Evolutionary conservation across 306 rosid species (phyloP).

Genomic region (Quercus ilex): DNA sequence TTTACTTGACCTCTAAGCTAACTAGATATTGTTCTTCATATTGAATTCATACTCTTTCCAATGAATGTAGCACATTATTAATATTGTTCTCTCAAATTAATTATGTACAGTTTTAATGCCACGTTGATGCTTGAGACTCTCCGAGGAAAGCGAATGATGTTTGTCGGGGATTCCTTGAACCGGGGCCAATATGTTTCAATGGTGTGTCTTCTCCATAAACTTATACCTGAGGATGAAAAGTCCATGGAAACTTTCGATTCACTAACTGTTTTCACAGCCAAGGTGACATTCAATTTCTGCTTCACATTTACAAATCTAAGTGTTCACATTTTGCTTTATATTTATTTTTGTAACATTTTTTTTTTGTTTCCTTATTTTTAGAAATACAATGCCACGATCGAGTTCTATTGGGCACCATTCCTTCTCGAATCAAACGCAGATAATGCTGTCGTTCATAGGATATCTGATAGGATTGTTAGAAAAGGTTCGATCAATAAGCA

Average conservation of each 20-base stretch:
- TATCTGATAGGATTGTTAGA: constrained; percentile 75
- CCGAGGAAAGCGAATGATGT: constrained; percentile 94
- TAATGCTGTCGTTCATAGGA: constrained; percentile 68
- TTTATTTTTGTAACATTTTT: background rate
- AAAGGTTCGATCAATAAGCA: constrained; percentile 91
- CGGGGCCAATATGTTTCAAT: constrained; percentile 87
- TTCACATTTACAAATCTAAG: background rate
- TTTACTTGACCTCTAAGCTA: too few species aligned
- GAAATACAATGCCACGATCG: constrained; percentile 92
- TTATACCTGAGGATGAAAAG: constrained; percentile 67
- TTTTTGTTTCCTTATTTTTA: constrained; percentile 3
- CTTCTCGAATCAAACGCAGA: constrained; percentile 87
- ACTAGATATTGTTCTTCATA: too few species aligned
- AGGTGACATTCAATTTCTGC: constrained; percentile 37
- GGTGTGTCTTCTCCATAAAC: constrained; percentile 78
- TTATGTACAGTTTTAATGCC: constrained; percentile 64
- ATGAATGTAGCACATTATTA: too few species aligned
- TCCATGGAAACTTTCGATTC: constrained; percentile 93
- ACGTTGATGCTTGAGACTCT: constrained; percentile 79
- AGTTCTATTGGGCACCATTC: constrained; percentile 99
- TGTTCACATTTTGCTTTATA: background rate
- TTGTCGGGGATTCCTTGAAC: constrained; percentile 89
- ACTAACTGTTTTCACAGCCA: constrained; percentile 80
- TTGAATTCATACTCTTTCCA: too few species aligned
- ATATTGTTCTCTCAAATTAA: background rate